Evolutionary conservation across 2,329 filamentous ascomycete genomes (phyloP).

Genomic region (Fusarium sulawesiense): DNA sequence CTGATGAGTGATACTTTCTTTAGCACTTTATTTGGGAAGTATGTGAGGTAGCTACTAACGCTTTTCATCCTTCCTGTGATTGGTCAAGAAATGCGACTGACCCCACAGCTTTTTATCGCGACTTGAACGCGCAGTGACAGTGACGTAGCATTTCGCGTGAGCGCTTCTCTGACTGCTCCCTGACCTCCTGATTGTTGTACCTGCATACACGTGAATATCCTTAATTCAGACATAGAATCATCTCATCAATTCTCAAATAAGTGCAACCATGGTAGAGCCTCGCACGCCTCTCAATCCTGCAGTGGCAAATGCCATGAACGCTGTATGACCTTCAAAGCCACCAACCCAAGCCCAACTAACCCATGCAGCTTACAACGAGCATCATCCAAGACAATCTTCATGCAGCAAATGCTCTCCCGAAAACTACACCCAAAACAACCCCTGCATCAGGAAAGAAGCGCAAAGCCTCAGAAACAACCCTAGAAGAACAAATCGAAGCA

Average conservation of each 20-base stretch:
- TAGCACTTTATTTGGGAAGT: accelerated
- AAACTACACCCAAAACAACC: accelerated
- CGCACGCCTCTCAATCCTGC: not conserved
- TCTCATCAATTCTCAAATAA: accelerated
- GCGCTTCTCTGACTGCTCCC: not conserved
- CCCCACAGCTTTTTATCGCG: not conserved
- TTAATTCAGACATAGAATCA: not conserved
- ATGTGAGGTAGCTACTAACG: not conserved
- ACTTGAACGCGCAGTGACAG: not conserved
- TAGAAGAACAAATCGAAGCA: slow-evolving; percentile 6
- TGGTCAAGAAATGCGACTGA: accelerated
- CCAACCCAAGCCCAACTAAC: not conserved
- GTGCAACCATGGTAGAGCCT: not conserved
- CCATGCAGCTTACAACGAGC: not conserved
- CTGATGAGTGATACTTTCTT: accelerated
- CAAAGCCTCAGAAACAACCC: not conserved
- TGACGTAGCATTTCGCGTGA: not conserved
- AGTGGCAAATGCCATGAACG: not conserved
- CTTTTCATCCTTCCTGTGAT: accelerated
- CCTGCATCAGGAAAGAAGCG: slow-evolving; percentile 1
- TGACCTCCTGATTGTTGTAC: not conserved
- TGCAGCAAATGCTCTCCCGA: not conserved
- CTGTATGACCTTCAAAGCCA: not conserved
- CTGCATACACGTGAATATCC: not conserved
- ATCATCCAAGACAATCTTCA: not conserved